Evolutionary conservation across 352 stramenopile species (phyloP).

Genomic region (Phytophthora meadii): DNA sequence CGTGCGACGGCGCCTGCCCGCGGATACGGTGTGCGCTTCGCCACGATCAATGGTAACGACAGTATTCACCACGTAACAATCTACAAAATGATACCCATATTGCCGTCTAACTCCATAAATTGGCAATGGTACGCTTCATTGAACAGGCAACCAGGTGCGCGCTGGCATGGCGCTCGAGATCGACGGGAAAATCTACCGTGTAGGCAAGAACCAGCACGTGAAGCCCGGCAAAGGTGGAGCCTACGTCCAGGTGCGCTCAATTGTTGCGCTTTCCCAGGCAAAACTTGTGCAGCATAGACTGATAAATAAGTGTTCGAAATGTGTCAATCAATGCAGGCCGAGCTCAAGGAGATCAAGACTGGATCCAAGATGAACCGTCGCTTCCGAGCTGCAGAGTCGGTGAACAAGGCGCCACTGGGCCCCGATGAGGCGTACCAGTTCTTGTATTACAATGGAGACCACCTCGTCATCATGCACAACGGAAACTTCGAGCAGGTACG

Average conservation of each 20-base stretch:
- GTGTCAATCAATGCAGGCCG: conserved; percentile 46
- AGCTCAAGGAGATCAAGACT: conserved; percentile 90
- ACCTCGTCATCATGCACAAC: conserved; percentile 88
- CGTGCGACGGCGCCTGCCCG: conserved; percentile 21
- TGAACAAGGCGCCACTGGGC: conserved; percentile 79
- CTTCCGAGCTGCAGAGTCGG: conserved; percentile 82
- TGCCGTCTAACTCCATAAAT: background rate
- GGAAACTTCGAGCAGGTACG: conserved; percentile 81
- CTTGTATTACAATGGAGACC: conserved; percentile 80
- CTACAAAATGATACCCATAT: background rate
- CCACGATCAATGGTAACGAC: conserved; percentile 69
- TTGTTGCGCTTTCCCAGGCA: background rate
- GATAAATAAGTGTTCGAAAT: conserved; percentile 7
- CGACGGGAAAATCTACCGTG: conserved; percentile 85
- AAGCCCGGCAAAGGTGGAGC: conserved; percentile 87
- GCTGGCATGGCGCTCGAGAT: conserved; percentile 86
- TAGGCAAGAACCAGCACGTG: conserved; percentile 85
- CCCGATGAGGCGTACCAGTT: conserved; percentile 84
- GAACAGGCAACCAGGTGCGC: conserved; percentile 81
- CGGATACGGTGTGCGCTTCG: conserved; percentile 56
- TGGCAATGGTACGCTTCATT: conserved; percentile 12
- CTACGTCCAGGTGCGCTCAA: conserved; percentile 66
- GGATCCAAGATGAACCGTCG: conserved; percentile 84
- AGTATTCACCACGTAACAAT: background rate
- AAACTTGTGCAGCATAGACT: background rate